Conservation (phyloP, 2,329 filamentous ascomycete species). For the Sarocladium kiliense region DNA sequence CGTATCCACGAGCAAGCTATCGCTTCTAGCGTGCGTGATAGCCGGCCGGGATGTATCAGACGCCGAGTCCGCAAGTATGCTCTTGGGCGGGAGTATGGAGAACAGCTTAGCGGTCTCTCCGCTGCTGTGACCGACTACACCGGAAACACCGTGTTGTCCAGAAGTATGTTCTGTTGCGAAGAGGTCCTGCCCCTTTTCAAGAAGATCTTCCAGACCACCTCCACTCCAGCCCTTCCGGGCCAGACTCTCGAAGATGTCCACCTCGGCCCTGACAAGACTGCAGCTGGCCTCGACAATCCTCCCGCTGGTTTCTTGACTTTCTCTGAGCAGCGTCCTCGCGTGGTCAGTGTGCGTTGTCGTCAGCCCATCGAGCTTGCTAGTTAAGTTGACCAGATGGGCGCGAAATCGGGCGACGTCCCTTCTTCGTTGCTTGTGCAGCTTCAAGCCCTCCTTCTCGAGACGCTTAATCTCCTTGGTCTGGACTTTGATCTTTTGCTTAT, state of each 20-base stretch:
- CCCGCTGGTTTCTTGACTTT: slow-evolving; percentile 60
- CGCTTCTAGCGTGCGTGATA: slow-evolving; percentile 36
- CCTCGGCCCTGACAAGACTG: slow-evolving; percentile 60
- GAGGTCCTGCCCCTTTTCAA: slow-evolving; percentile 59
- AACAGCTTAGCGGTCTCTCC: slow-evolving; percentile 48
- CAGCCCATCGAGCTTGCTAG: slow-evolving; percentile 55
- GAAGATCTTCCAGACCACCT: slow-evolving; percentile 59
- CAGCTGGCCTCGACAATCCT: slow-evolving; percentile 61
- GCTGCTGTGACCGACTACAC: slow-evolving; percentile 21
- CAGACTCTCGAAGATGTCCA: slow-evolving; percentile 64
- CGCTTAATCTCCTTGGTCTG: slow-evolving; percentile 57
- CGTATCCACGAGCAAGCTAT: slow-evolving; percentile 46
- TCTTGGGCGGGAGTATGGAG: slow-evolving; percentile 59
- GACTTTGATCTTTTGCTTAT: slow-evolving; percentile 48
- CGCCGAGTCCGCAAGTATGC: slow-evolving; percentile 51
- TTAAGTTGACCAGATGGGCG: slow-evolving; percentile 59
- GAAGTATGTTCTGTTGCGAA: slow-evolving; percentile 38
- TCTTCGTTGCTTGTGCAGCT: slow-evolving; percentile 54
- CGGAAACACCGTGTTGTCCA: slow-evolving; percentile 16
- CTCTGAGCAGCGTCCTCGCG: slow-evolving; percentile 52
- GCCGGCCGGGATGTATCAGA: slow-evolving; percentile 29
- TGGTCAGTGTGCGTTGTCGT: slow-evolving; percentile 57
- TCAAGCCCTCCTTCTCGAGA: slow-evolving; percentile 60
- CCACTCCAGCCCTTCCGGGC: slow-evolving; percentile 64
- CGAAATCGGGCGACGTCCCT: slow-evolving; percentile 58